A percentile compares a stretch with the other conserved stretches of the same genome.
These are phyloP conservation scores for Xylaria curta DNA, from an alignment of 495 filamentous ascomycete species.

Conservation along the genomic window DNA sequence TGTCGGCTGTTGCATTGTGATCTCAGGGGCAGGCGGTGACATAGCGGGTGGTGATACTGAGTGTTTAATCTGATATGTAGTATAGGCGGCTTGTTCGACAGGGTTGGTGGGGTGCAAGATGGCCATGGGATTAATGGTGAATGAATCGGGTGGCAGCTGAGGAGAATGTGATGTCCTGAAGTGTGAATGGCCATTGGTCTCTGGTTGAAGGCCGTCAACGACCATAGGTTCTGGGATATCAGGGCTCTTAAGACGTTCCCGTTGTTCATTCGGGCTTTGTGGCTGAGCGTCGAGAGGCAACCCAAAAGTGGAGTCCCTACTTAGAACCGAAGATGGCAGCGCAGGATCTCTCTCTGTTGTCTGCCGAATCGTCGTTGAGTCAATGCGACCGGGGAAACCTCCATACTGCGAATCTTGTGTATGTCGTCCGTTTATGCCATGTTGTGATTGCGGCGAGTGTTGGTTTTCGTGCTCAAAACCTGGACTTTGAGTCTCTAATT, in stretches of 20 bases:
- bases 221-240: conserved; percentile 44
- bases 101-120: conserved; percentile 54
- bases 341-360: conserved; percentile 39
- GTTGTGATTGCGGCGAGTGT: conserved; percentile 23
- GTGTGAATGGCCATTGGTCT: conserved; percentile 30
- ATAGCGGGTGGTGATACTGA: conserved; percentile 41
- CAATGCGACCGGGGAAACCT: conserved; percentile 33
- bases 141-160: conserved; percentile 37
- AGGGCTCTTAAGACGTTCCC: conserved; percentile 43
- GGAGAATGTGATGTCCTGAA: conserved; percentile 38
- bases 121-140: conserved; percentile 48
- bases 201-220: conserved; percentile 31
- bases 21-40: conserved; percentile 31
- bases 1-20: conserved; percentile 33
- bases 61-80: conserved; percentile 49
- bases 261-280: conserved; percentile 36
- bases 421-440: conserved; percentile 31
- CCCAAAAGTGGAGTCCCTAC: conserved; percentile 37
- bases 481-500: conserved; percentile 9
- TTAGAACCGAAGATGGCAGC: conserved; percentile 39
- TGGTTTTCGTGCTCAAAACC: conserved; percentile 24
- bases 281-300: conserved; percentile 43
- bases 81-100: conserved; percentile 50
- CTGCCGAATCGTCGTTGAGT: conserved; percentile 35
- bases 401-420: conserved; percentile 37